Evolutionary conservation across 176 grass and related monocot species (phyloP), one percentile per base, ranked within the genome.

Genomic region (Oryza glumipatula): DNA sequence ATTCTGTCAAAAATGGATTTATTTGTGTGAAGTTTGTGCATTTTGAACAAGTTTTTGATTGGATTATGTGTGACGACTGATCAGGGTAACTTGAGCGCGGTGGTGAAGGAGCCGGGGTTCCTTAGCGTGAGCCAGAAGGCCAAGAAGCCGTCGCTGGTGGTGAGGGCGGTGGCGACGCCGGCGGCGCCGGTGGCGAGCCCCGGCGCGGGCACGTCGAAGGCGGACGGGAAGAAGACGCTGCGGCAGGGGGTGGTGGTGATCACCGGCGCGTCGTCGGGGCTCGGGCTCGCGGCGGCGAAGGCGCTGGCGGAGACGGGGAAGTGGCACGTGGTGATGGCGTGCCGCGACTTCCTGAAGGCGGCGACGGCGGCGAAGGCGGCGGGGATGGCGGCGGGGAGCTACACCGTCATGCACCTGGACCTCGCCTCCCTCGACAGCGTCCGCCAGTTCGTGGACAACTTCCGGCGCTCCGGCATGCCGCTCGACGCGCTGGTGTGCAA

Each of bases 311-410:
- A 98, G 89, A 93, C 84, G 0, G 95, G 89, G 21, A 95, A 90
- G 43, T 98, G 95, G 95, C 88, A 98, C 76, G 91, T 98, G 5
- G 82, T 95, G 15, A 98, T 98, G 95, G 95, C 93, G 6, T 98
- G 95, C 85, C 90, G 95, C 17, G 93, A 98, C 85, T 98, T 95
- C 49, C 78, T 98, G 9, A 98, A 98, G 90, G 68, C 93, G 5
- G 78, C 92, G 30, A 93, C 82, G 87, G 93, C 91, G 9, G 95
- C 95, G 32, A 91, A 92, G 84, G 28, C 91, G 2, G 89, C 84
- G 0, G 95, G 91, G 67, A 93, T 98, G 87, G 76, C 93, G 0
- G 76, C 86, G 33, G 95, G 87, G 10, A 98, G 79, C 91, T 98
- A 95, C 87, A 86, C 87, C 15, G 39, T 98, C 38, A 87, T 93